Evolutionary conservation across 352 stramenopile genomes (phyloP), one percentile per base, ranked within the genome.

Genomic region (Nothophytophthora sp.): DNA sequence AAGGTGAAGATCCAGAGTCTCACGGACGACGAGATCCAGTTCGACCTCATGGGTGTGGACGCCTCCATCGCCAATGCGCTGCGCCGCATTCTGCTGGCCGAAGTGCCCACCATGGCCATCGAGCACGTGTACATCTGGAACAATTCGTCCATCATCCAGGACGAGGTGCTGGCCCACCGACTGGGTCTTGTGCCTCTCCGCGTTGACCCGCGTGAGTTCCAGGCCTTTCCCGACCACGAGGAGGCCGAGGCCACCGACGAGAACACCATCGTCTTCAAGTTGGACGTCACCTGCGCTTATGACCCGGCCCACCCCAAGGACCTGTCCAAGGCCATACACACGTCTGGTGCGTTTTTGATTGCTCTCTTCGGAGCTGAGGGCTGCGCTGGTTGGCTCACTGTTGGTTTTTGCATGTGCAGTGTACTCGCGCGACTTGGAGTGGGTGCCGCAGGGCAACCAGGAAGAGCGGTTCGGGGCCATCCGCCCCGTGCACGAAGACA

Each of bases 181-280:
- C 54, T 98, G 7, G 90, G 88, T 0, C 77, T 97, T 15, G 81
- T 96, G 37, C 88, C 86, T 44, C 72, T 95, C 23, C 86, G 79
- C 52, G 81, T 92, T 28, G 80, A 95, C 59, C 84, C 84, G 23
- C 80, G 84, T 36, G 84, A 95, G 60, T 95, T 95, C 60, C 81
- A 95, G 63, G 67, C 80, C 11, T 95, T 95, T 50, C 76, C 84
- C 20, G 83, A 94, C 50, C 76, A 95, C 39, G 86, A 96, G 28
- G 86, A 96, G 50, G 86, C 84, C 3, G 90, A 97, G 40, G 73
- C 86, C 16, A 98, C 90, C 0, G 95, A 99, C 73, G 85, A 96
- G 45, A 99, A 99, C 76, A 98, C 95, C 3, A 84, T 98, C 53
- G 96, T 99, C 12, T 98, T 98, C 62, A 94, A 96, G 73, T 74